A percentile compares a stretch with the other conserved stretches of the same genome.
Conservation (phyloP, 371 early-diverging fungal genomes). For the Entomophthora muscae region DNA sequence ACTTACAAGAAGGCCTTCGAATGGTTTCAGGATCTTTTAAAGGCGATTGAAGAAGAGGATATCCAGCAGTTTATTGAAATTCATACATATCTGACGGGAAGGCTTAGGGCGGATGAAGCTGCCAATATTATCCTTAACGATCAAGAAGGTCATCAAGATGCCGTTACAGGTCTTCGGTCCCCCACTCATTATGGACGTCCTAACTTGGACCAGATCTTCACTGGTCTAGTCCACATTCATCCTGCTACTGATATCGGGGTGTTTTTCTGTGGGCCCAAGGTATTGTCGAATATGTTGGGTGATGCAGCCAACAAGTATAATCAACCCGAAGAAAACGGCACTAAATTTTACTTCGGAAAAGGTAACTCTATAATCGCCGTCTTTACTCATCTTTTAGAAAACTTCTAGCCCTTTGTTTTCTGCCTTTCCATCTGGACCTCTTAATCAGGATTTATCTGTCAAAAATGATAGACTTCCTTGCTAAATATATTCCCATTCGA, state of each 20-base stretch:
- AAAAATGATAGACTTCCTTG: too few species aligned
- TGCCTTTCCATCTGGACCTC: too few species aligned
- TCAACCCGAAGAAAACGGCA: constrained; percentile 16
- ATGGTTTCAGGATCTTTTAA: constrained; percentile 58
- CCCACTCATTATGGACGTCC: constrained; percentile 44
- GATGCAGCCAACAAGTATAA: constrained; percentile 40
- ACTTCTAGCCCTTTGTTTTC: not conserved
- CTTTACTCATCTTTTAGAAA: not conserved
- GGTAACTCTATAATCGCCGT: constrained; percentile 8
- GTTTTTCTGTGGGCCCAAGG: constrained; percentile 43
- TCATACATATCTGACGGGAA: constrained; percentile 52
- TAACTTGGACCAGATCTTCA: constrained; percentile 34
- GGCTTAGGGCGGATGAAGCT: constrained; percentile 27
- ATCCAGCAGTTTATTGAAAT: constrained; percentile 46
- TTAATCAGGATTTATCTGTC: too few species aligned
- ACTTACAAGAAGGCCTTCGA: constrained; percentile 40
- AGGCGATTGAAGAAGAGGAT: constrained; percentile 44
- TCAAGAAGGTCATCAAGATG: constrained; percentile 23
- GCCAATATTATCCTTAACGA: constrained; percentile 31
- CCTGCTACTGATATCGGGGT: constrained; percentile 32
- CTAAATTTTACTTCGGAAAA: constrained; percentile 16
- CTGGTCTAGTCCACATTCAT: constrained; percentile 26
- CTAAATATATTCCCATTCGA: too few species aligned
- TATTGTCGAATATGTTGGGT: constrained; percentile 28
- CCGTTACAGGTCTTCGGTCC: constrained; percentile 33